phyloP scores from a whole-genome alignment of 2,329 filamentous ascomycete genomes.

The Arthrinium phaeospermum region DNA sequence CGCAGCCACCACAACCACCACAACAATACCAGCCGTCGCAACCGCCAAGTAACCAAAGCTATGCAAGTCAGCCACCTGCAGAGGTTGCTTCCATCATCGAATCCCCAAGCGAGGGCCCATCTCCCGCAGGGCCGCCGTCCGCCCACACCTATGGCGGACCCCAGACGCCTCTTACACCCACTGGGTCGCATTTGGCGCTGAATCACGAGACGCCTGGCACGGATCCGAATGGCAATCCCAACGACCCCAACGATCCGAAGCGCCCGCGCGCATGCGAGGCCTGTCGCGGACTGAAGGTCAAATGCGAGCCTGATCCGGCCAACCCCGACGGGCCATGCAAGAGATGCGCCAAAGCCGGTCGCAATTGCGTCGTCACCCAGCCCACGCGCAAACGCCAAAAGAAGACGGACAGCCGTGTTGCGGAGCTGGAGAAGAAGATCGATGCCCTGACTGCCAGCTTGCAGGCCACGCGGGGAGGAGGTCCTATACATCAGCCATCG shows the following conservation, averaged over 20 bases:
- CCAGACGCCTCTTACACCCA: conserved; percentile 33
- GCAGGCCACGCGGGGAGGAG: conserved; percentile 55
- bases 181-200: conserved; percentile 22
- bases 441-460: conserved; percentile 84
- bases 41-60: neutral
- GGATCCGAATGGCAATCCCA: conserved; percentile 27
- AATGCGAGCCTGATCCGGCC: conserved; percentile 76
- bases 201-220: conserved; percentile 27
- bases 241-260: conserved; percentile 59
- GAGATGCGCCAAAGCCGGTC: conserved; percentile 81
- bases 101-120: neutral
- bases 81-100: neutral
- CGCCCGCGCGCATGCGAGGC: conserved; percentile 76
- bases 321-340: conserved; percentile 70
- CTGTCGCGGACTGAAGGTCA: conserved; percentile 79
- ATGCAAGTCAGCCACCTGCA: neutral
- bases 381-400: conserved; percentile 82
- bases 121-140: neutral
- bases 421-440: conserved; percentile 91
- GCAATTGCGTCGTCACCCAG: conserved; percentile 77
- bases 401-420: conserved; percentile 88
- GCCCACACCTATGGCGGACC: conserved; percentile 12
- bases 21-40: neutral
- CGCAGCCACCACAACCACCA: neutral
- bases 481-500: conserved; percentile 21